Evolutionary conservation across 2,329 filamentous ascomycete genomes (phyloP).

Genomic region (Fusarium cyanostomum): DNA sequence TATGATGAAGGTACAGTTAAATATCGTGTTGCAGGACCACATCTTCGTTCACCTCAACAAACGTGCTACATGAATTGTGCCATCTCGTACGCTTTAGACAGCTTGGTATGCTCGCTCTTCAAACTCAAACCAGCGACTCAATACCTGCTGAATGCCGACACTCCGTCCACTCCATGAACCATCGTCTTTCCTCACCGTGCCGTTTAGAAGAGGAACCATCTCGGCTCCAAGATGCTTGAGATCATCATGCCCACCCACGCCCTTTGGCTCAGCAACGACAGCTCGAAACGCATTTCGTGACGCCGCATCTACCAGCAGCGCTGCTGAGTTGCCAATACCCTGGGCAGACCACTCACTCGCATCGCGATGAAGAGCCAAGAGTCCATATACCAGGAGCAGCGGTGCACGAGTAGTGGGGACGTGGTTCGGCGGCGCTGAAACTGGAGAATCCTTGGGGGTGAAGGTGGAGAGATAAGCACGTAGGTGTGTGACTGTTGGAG

Average conservation of each 20-base stretch:
- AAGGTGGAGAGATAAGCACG: constrained; percentile 77
- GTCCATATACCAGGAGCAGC: constrained; percentile 70
- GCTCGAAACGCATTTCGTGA: constrained; percentile 54
- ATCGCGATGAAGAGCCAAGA: constrained; percentile 71
- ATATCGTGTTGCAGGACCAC: neutral
- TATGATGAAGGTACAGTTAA: too few relatives aligned
- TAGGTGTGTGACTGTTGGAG: constrained; percentile 77
- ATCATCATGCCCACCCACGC: constrained; percentile 40
- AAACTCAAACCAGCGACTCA: constrained; percentile 70
- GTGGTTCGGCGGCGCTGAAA: constrained; percentile 50
- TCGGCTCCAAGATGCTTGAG: constrained; percentile 57
- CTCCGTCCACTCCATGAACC: constrained; percentile 66
- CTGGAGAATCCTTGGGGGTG: constrained; percentile 48
- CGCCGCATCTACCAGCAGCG: constrained; percentile 70
- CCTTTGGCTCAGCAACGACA: constrained; percentile 58
- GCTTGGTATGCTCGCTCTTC: constrained; percentile 11
- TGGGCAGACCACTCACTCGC: constrained; percentile 81
- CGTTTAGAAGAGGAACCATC: constrained; percentile 69
- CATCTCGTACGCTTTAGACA: neutral
- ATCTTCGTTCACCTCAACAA: too few relatives aligned
- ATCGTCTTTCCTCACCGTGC: constrained; percentile 61
- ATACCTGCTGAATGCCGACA: constrained; percentile 65
- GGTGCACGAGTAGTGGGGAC: constrained; percentile 42
- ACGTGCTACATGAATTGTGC: neutral
- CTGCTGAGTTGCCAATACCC: constrained; percentile 71